These are phyloP conservation scores for Tolypocladium sp. DNA, from an alignment of 2,329 filamentous ascomycete genomes.

Conservation along the genomic window DNA sequence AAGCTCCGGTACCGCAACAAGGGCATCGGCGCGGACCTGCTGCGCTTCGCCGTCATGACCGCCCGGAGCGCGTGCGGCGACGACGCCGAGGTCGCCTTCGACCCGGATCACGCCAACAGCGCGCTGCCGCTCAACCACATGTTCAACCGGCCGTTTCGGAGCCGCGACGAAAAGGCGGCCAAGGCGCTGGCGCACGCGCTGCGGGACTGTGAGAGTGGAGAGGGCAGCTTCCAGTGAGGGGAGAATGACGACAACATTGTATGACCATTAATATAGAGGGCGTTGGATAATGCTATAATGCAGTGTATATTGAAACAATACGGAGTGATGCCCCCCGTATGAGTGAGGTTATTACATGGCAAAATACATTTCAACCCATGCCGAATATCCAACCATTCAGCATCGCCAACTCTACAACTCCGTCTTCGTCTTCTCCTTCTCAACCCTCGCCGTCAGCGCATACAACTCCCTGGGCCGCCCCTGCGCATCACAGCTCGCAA, in stretches of 20 bases:
- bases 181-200: conserved; percentile 28
- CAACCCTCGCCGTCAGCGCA: conserved; percentile 24
- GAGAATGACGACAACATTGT: neutral
- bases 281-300: neutral
- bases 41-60: conserved; percentile 60
- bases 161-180: conserved; percentile 43
- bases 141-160: conserved; percentile 50
- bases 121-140: conserved; percentile 44
- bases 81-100: conserved; percentile 56
- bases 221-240: conserved; percentile 3
- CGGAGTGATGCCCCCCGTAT: neutral
- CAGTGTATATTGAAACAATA: neutral
- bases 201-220: conserved; percentile 8
- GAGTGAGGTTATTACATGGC: neutral
- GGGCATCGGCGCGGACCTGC: conserved; percentile 62
- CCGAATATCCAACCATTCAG: too few species aligned
- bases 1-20: conserved; percentile 57
- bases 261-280: neutral
- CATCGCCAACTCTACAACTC: conserved; percentile 3
- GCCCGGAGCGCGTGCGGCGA: conserved; percentile 55
- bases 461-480: conserved; percentile 46
- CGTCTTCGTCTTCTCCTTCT: neutral
- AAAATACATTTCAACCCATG: too few species aligned
- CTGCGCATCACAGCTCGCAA: conserved; percentile 48
- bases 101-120: conserved; percentile 67